phyloP scores from a whole-genome alignment of 805 yeast genomes.

The Yarrowia deformans region DNA sequence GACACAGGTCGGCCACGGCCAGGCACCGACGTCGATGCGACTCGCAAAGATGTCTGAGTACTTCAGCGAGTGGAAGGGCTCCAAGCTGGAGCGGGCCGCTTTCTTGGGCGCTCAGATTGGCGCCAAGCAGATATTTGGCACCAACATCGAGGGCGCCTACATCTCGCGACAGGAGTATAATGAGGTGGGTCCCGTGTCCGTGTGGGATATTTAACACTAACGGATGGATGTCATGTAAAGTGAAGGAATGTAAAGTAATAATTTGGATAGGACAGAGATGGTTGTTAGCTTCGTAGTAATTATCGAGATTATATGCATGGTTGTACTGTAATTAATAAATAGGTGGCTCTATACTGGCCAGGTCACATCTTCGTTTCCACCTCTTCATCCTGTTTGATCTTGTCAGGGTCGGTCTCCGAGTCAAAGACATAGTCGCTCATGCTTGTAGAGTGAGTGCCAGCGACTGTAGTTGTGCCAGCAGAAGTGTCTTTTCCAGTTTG shows the following conservation, averaged over 20 bases:
- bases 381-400: conserved; percentile 18
- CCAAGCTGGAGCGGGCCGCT: conserved; percentile 75
- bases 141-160: conserved; percentile 66
- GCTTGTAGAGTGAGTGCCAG: not conserved
- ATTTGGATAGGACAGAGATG: not conserved
- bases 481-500: not conserved
- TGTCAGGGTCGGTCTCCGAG: conserved; percentile 17
- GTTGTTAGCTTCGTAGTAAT: not conserved
- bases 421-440: conserved; percentile 2
- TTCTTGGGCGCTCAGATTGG: conserved; percentile 89
- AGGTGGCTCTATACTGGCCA: not conserved
- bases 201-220: conserved; percentile 65
- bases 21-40: conserved; percentile 80
- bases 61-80: conserved; percentile 91
- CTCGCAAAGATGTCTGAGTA: conserved; percentile 82
- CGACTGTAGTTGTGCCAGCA: not conserved
- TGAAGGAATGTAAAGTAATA: conserved; percentile 26
- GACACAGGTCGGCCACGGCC: conserved; percentile 54
- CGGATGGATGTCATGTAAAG: conserved; percentile 7
- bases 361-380: conserved; percentile 23
- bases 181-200: conserved; percentile 79
- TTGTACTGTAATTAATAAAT: conserved; percentile 9
- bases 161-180: conserved; percentile 73
- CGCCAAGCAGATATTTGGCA: conserved; percentile 81
- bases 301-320: conserved; percentile 7